phyloP scores from a whole-genome alignment of 2,329 filamentous ascomycete genomes.

The Plenodomus biglobosus region DNA sequence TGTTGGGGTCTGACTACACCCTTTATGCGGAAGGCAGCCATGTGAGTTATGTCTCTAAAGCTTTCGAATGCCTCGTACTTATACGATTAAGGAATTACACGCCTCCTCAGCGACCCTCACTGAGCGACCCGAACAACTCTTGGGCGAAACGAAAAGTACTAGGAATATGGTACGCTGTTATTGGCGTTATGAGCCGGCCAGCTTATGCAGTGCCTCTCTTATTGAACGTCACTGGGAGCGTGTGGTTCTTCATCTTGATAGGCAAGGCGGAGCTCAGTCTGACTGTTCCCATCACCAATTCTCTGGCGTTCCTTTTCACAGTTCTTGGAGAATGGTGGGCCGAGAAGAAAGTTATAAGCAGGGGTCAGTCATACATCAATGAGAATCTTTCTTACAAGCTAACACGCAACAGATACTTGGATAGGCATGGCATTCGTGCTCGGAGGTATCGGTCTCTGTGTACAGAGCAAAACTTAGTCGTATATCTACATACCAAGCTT shows the following conservation, averaged over 20 bases:
- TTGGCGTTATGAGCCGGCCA: slow-evolving; percentile 78
- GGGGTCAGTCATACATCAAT: slow-evolving; percentile 57
- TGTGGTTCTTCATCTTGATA: slow-evolving; percentile 96
- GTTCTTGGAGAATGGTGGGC: slow-evolving; percentile 95
- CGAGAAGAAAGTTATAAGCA: slow-evolving; percentile 84
- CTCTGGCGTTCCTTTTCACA: slow-evolving; percentile 92
- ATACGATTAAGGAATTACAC: slow-evolving; percentile 57
- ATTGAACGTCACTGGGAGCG: slow-evolving; percentile 85
- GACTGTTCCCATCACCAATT: slow-evolving; percentile 94
- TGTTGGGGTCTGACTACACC: slow-evolving; percentile 90
- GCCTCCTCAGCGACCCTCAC: slow-evolving; percentile 47
- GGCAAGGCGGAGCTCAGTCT: slow-evolving; percentile 89
- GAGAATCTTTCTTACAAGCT: slow-evolving; percentile 2
- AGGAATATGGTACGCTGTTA: slow-evolving; percentile 70
- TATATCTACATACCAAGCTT: slow-evolving; percentile 1
- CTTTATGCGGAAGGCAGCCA: slow-evolving; percentile 86
- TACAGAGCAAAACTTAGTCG: slow-evolving; percentile 56
- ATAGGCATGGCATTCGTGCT: slow-evolving; percentile 79
- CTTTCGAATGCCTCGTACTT: background rate
- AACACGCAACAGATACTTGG: slow-evolving; percentile 66
- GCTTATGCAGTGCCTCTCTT: slow-evolving; percentile 82
- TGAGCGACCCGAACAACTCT: slow-evolving; percentile 49
- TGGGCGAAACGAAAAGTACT: slow-evolving; percentile 65
- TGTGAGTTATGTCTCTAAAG: slow-evolving; percentile 31
- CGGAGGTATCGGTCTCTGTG: slow-evolving; percentile 79